Percentiles rank a stretch among this genome's conserved stretches.
phyloP scores from a whole-genome alignment of 1,284 basidiomycete genomes.

The Macrocystidia cucumis region DNA sequence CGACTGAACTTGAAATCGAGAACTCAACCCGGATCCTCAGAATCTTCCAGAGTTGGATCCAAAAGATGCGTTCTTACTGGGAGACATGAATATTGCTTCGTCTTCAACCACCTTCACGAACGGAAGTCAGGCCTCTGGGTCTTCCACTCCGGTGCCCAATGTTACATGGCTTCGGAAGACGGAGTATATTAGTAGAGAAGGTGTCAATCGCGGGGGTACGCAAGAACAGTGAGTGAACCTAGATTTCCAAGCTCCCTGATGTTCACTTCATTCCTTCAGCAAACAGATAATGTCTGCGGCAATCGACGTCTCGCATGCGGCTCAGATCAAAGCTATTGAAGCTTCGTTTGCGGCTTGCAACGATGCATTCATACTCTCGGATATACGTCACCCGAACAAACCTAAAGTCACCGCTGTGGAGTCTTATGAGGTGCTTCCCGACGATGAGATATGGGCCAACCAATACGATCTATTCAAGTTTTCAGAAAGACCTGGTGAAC shows the following conservation, averaged over 20 bases:
- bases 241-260: background rate
- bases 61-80: conserved; percentile 62
- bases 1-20: conserved; percentile 33
- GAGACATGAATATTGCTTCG: conserved; percentile 43
- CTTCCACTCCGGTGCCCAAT: conserved; percentile 44
- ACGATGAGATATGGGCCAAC: conserved; percentile 84
- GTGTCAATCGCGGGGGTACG: conserved; percentile 36
- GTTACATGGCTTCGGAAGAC: conserved; percentile 89
- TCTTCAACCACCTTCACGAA: conserved; percentile 34
- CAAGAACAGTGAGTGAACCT: conserved; percentile 47
- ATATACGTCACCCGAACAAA: conserved; percentile 76
- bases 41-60: conserved; percentile 61
- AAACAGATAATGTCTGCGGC: conserved; percentile 41
- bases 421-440: conserved; percentile 82
- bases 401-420: conserved; percentile 71
- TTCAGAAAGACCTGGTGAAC: conserved; percentile 81
- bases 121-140: conserved; percentile 20
- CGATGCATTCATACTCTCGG: conserved; percentile 48
- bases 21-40: conserved; percentile 59
- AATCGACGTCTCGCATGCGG: conserved; percentile 72
- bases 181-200: conserved; percentile 74
- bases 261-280: conserved; percentile 21
- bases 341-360: conserved; percentile 68
- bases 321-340: conserved; percentile 80
- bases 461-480: conserved; percentile 87